Evolutionary conservation across 164 flowering plant species (phyloP), one percentile per base, ranked within the genome.

Genomic region (Stephania cephalantha): DNA sequence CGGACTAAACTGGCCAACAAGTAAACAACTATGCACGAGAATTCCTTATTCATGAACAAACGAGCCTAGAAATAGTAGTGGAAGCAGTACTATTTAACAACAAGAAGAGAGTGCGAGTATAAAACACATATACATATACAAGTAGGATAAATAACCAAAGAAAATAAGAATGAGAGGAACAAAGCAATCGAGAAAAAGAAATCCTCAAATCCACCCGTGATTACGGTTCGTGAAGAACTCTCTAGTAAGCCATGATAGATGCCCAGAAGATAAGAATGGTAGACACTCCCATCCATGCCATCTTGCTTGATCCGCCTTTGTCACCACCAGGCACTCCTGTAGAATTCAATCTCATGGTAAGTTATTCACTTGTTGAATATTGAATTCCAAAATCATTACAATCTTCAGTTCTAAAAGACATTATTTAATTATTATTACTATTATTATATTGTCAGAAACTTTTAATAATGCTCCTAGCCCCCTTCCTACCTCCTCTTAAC

Each of bases 181-280:
- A 55, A 48, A 55, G 63, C 6, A 48, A 55, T 15, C 6, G 63
- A 55, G 17, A 44, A 68, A 10, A 68, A 30, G 46, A 58, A 55
- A 53, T 15, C 18, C n/a, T 11, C 42, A 69, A 17, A 46, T 20
- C 50, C 20, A 48, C 6, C 17, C 15, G 22, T 71, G 31, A 20
- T 18, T 7, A 13, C 61, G 48, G 50, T 15, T 61, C n/a, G 7
- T 17, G 9, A n/a, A 70, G 71, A 52, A 18, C 66, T 71, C 67
- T 29, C 73, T 71, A 76, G 61, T 67, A 78, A 45, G 78, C 61
- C 71, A 78, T 44, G 10, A 75, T 25, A 10, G 85, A 77, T 29
- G 69, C 84, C 77, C 77, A 82, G 8, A 85, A 52, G 45, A 85
- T 55, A 69, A 86, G 70, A 48, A 87, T 64, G 71, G 78, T 72